These are phyloP conservation scores for Rubia yunnanensis DNA, from an alignment of 257 asterid species.

Conservation along the genomic window DNA sequence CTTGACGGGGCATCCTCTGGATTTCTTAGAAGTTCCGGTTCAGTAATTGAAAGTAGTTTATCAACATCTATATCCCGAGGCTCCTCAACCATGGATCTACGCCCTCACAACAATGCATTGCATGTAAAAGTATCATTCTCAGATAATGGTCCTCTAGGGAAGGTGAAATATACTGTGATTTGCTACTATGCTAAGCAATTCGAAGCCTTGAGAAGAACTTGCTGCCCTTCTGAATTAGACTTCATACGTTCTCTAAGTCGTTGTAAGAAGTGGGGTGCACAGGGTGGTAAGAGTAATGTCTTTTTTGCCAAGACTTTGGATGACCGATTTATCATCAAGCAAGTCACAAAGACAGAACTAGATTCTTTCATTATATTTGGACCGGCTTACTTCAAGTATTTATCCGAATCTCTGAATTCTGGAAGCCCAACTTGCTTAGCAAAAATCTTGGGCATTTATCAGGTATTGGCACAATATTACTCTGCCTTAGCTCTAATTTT, in stretches of 20 bases:
- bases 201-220: slow-evolving; percentile 50
- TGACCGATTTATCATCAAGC: slow-evolving; percentile 70
- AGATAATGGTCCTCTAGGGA: slow-evolving; percentile 58
- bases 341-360: slow-evolving; percentile 68
- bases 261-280: slow-evolving; percentile 84
- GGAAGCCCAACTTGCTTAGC: slow-evolving; percentile 81
- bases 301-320: slow-evolving; percentile 71
- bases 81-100: slow-evolving; percentile 41
- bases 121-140: slow-evolving; percentile 52
- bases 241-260: slow-evolving; percentile 67
- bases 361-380: slow-evolving; percentile 74
- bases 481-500: not conserved
- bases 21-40: slow-evolving; percentile 26
- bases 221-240: slow-evolving; percentile 58
- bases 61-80: slow-evolving; percentile 34
- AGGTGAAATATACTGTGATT: slow-evolving; percentile 57
- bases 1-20: slow-evolving; percentile 40
- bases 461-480: slow-evolving; percentile 33
- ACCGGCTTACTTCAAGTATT: slow-evolving; percentile 58
- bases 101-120: slow-evolving; percentile 26
- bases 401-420: slow-evolving; percentile 41
- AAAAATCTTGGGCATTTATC: slow-evolving; percentile 76
- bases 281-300: slow-evolving; percentile 83
- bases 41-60: slow-evolving; percentile 32
- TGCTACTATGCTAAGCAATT: slow-evolving; percentile 68